Percentiles rank a stretch among this genome's conserved stretches.
phyloP scores from a whole-genome alignment of 228 moss, liverwort and hornwort genomes.

The Sphagnum magellanicum region DNA sequence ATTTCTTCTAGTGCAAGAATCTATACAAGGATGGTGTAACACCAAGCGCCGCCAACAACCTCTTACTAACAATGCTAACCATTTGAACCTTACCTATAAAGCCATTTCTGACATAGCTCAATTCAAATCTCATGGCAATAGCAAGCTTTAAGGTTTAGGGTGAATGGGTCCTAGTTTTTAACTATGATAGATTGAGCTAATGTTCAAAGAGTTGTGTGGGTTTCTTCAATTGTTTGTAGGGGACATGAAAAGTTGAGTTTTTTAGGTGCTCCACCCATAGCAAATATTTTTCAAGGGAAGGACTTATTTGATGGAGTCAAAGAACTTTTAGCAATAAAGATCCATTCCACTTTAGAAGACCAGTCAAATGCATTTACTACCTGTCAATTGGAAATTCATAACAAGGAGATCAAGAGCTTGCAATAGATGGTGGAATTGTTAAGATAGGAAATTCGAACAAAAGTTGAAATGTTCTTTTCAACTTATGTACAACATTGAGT shows the following conservation, averaged over 20 bases:
- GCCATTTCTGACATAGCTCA: no score
- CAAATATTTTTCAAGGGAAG: not conserved
- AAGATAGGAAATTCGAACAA: constrained; percentile 51
- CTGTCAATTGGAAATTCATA: constrained; percentile 33
- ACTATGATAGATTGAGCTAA: no score
- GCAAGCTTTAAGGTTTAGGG: no score
- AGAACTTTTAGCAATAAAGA: constrained; percentile 30
- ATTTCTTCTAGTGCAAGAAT: constrained; percentile 1
- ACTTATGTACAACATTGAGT: no score
- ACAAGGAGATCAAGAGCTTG: constrained; percentile 54
- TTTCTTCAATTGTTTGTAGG: no score
- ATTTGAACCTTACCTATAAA: no score
- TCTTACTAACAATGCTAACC: no score
- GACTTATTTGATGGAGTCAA: constrained; percentile 24
- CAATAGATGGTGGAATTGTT: constrained; percentile 56
- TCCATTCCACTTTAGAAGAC: constrained; percentile 18
- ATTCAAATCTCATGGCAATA: no score
- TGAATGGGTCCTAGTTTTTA: no score
- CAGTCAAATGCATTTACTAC: constrained; percentile 22
- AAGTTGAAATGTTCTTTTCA: constrained; percentile 12
- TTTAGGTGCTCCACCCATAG: no score
- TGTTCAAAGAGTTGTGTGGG: no score
- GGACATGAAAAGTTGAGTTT: no score
- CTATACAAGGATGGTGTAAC: constrained; percentile 79
- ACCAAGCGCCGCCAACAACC: constrained; percentile 27